phyloP scores from a whole-genome alignment of 306 rosid species.

The Hippophae tibetana region DNA sequence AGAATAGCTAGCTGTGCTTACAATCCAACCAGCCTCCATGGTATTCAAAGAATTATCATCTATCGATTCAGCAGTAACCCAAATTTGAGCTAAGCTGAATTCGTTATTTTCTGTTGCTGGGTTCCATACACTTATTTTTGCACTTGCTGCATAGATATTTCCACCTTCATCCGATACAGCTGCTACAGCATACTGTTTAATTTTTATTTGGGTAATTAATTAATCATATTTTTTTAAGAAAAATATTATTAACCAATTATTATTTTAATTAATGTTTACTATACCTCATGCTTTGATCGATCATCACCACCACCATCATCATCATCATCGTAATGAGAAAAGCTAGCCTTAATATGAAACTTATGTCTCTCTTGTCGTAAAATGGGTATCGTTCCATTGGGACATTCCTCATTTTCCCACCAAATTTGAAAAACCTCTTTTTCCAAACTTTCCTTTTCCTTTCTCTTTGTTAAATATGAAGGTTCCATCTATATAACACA shows the following conservation, averaged over 20 bases:
- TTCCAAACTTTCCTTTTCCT: background rate
- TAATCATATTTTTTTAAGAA: too few species aligned
- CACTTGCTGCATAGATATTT: constrained; percentile 8
- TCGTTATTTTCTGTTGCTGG: background rate
- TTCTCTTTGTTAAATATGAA: background rate
- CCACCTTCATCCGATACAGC: constrained; percentile 1
- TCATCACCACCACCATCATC: background rate
- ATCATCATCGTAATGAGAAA: background rate
- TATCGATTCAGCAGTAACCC: background rate
- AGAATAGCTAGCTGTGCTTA: background rate
- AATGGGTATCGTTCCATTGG: constrained; percentile 21
- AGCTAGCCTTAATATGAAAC: background rate
- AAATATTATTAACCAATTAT: too few species aligned
- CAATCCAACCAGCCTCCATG: constrained; percentile 21
- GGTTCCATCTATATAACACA: constrained; percentile 9
- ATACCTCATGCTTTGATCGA: background rate
- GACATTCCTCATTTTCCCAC: constrained; percentile 19
- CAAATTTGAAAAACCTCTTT: constrained; percentile 5
- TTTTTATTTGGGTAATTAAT: background rate
- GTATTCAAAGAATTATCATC: background rate
- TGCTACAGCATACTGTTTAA: constrained; percentile 11
- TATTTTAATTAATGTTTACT: too few species aligned
- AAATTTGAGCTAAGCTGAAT: constrained; percentile 14
- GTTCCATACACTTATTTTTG: constrained; percentile 14
- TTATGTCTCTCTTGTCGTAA: background rate